Evolutionary conservation across 495 filamentous ascomycete species (phyloP).

Genomic region (Aspergillus avenaceus): DNA sequence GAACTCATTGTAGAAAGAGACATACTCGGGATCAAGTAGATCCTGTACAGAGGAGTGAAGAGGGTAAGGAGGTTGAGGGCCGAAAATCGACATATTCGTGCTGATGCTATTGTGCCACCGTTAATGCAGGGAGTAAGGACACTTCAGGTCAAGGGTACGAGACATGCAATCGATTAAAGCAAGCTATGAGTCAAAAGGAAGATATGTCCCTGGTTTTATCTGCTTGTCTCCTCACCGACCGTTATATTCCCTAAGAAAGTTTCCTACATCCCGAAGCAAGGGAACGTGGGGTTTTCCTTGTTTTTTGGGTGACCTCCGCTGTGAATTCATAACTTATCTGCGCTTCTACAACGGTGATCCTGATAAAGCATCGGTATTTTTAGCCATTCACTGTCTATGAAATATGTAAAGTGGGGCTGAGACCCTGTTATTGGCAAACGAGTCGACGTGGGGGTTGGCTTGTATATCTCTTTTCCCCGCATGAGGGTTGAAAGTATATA

Average conservation of each 20-base stretch:
- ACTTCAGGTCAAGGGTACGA: neutral
- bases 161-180: neutral
- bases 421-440: conserved; percentile 1
- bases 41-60: conserved; percentile 48
- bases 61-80: conserved; percentile 49
- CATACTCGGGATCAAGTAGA: conserved; percentile 48
- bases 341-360: too few species aligned
- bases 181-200: neutral
- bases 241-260: conserved; percentile 1
- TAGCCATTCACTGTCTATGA: neutral
- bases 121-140: neutral
- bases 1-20: conserved; percentile 50
- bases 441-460: neutral
- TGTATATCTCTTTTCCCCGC: neutral
- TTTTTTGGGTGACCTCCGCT: too few species aligned
- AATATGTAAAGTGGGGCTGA: neutral
- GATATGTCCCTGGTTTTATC: neutral
- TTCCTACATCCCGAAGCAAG: conserved; percentile 2
- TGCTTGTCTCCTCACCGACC: neutral
- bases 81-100: conserved; percentile 25
- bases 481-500: neutral
- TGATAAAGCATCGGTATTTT: neutral
- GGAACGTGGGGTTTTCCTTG: conserved; percentile 2
- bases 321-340: too few species aligned
- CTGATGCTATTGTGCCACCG: neutral